phyloP scores from a whole-genome alignment of 1,139 yeast genomes.

The Suhomyces chickasaworum region DNA sequence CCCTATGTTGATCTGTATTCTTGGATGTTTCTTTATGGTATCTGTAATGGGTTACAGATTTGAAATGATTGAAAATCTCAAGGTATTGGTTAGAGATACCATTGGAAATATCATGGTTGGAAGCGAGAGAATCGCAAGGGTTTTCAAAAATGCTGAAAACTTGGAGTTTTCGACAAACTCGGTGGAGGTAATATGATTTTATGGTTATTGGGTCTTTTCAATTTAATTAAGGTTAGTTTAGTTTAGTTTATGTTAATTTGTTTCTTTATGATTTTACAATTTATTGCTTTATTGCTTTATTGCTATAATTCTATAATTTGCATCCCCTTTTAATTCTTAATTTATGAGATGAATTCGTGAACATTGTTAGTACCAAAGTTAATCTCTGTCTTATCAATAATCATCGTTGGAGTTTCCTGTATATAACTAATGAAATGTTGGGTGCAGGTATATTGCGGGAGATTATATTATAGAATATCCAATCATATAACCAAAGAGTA shows the following conservation, averaged over 20 bases:
- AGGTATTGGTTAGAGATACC: slow-evolving; percentile 52
- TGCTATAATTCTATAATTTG: too few species aligned
- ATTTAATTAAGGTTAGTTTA: background rate
- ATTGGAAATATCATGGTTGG: slow-evolving; percentile 69
- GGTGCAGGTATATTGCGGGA: too few species aligned
- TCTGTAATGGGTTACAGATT: slow-evolving; percentile 54
- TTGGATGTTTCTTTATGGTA: slow-evolving; percentile 54
- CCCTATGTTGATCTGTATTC: slow-evolving; percentile 59
- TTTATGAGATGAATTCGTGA: background rate
- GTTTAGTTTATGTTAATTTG: background rate
- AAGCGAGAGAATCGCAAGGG: slow-evolving; percentile 64
- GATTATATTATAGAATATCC: background rate
- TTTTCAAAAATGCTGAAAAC: slow-evolving; percentile 35
- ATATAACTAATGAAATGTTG: too few species aligned
- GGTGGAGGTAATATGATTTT: background rate
- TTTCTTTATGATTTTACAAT: slow-evolving; percentile 1
- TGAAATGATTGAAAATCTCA: slow-evolving; percentile 41
- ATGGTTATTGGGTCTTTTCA: slow-evolving; percentile 2
- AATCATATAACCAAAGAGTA: background rate
- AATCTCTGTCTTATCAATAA: too few species aligned
- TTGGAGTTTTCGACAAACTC: background rate
- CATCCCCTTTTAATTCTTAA: slow-evolving; percentile 5
- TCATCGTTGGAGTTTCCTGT: too few species aligned
- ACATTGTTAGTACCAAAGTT: too few species aligned
- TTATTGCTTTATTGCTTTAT: too few species aligned